phyloP scores from a whole-genome alignment of 176 grass and related monocot species.

The Aegilops umbellulata region DNA sequence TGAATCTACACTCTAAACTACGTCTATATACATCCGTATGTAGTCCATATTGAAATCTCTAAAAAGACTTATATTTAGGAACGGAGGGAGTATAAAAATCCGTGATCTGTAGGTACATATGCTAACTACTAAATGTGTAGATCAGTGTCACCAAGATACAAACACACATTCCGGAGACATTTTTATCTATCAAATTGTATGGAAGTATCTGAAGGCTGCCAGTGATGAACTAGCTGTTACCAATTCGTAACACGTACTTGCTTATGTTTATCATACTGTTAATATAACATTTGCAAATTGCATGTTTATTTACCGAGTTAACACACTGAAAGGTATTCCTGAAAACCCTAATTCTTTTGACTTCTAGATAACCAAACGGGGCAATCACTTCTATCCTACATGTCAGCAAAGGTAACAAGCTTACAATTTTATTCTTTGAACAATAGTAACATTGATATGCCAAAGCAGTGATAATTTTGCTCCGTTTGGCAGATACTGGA shows the following conservation, averaged over 20 bases:
- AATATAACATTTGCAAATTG: not conserved
- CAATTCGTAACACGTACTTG: constrained; percentile 21
- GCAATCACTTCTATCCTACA: constrained; percentile 94
- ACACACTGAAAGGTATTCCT: constrained; percentile 16
- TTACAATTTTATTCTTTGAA: constrained; percentile 28
- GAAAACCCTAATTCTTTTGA: constrained; percentile 24
- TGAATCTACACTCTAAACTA: too few species aligned
- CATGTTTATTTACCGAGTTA: constrained; percentile 1
- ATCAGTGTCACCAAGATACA: not conserved
- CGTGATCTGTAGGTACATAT: not conserved
- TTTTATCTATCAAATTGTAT: constrained; percentile 8
- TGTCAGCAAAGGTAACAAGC: constrained; percentile 85
- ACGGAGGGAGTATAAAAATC: not conserved
- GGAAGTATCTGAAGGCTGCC: constrained; percentile 7
- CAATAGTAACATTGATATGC: constrained; percentile 23
- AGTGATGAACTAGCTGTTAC: constrained; percentile 7
- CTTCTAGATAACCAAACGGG: constrained; percentile 89
- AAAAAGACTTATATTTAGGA: too few species aligned
- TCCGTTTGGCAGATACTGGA: constrained; percentile 75
- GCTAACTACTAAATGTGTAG: constrained; percentile 3
- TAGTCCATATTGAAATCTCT: too few species aligned
- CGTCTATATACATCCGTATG: too few species aligned
- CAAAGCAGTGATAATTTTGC: constrained; percentile 24
- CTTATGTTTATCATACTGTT: not conserved
- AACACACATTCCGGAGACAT: not conserved